Evolutionary conservation across 495 filamentous ascomycete genomes (phyloP), one percentile per base, ranked within the genome.

Genomic region (Trichoderma erinaceum): DNA sequence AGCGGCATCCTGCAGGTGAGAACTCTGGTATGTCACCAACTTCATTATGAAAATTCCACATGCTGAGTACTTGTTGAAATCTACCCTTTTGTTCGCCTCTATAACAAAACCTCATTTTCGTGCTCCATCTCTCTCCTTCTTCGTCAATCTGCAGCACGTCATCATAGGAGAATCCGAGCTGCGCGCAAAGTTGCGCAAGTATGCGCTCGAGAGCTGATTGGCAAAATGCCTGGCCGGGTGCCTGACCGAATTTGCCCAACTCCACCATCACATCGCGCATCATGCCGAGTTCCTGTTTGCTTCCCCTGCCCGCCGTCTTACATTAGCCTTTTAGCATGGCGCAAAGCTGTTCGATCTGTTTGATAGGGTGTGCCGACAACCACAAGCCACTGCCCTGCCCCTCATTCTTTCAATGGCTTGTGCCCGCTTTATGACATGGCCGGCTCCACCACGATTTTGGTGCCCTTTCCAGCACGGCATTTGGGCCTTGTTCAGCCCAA

Each of bases 191-290:
- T 11, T 56, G 50, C 50, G 25, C 29, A 25, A 32, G 23, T 25
- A 29, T 61, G 16, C n/a, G 56, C 11, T 29, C 11, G 10, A 32
- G 13, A 32, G 16, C 56, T 61, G 56, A 61, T 61, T 61, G 56
- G 56, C 56, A 61, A 61, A 21, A 38, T 5, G 56, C 10, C 56
- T 23, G 44, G 56, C 25, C 27, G 56, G 25, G 56, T 61, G 56
- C 56, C 56, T 61, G 56, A 32, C 56, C 12, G 56, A 32, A 8
- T 32, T 21, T 61, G 56, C n/a, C 48, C 48, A 61, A 61, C 56
- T 61, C 56, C 56, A 61, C 56, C 56, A 6, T 61, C 56, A 61
- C 27, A 18, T 61, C 56, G 3, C 25, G 16, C 56, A 61, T 8
- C 50, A 27, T 58, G 29, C 56, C 27, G 23, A 13, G 13, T 32